Base-by-base conservation (phyloP, 2,329 filamentous ascomycete species). In the Colletotrichum plurivorum region DNA sequence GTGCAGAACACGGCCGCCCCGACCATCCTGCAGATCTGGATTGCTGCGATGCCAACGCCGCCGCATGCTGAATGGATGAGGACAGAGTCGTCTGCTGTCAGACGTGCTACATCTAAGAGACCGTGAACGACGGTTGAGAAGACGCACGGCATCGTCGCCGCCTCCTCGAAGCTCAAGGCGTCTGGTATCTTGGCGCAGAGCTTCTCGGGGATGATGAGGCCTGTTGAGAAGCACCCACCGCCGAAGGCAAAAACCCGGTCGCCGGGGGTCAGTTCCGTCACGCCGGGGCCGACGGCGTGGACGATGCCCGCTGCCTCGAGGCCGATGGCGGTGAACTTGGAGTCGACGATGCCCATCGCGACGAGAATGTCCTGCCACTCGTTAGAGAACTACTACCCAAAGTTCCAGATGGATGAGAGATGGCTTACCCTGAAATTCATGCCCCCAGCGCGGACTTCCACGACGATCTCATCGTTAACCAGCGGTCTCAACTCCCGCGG, bases 1-100 rank as follows among this genome's bases (percentile, higher is more conserved):
- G 80, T 82, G 5, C 72, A 73, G 58, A 76, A 82, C 7, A 83
- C 71, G 27, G 80, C 75, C 1, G 79, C 78, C 3, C 76, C 79
- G 0, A 75, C 62, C 70, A 75, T 73, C 18, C 73, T 71, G 1
- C 73, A 73, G 27, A 81, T 58, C 67, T 73, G 66, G 1, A 78
- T 53, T 5, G 76, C 76, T 1, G 74, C 73, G 18, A 74, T 68
- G 2, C 78, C 78, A 2, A 77, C 73, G 5, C 75, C 74, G 5
- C 76, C 77, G 9, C 71, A 71, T 4, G 73, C 77, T 1, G 73
- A 71, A 53, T 78, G 77, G 22, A 79, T 74, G 2, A 80, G 72
- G 1, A 79, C 71, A 1, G 60, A 67, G n/a, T 78, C 62, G 0
- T 71, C 7, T 64, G 67, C 16, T 68, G 73, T 25, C 1, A 83